These are phyloP conservation scores for Adiantum capillusveneris DNA, from an alignment of 75 land plant species.

Conservation along the genomic window DNA sequence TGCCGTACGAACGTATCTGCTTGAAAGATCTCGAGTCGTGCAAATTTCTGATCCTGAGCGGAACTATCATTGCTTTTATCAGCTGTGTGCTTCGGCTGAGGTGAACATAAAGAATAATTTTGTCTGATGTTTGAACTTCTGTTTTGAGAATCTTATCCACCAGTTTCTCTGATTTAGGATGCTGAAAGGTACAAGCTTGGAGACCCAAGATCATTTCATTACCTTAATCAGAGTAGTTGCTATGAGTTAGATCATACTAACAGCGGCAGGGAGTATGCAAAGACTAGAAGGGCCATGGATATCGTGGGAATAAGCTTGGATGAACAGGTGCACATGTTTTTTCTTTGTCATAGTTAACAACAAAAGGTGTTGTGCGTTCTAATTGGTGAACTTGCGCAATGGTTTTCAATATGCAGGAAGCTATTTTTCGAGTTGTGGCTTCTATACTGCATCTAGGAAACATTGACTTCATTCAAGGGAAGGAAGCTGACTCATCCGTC, in stretches of 20 bases:
- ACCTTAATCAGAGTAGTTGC: slow-evolving; percentile 82
- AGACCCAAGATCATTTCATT: slow-evolving; percentile 71
- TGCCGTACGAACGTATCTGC: slow-evolving; percentile 82
- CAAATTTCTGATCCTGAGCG: slow-evolving; percentile 91
- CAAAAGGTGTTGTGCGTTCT: too few species aligned
- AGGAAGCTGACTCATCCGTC: slow-evolving; percentile 65
- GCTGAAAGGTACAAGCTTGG: slow-evolving; percentile 60
- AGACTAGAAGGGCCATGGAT: slow-evolving; percentile 89
- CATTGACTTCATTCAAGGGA: slow-evolving; percentile 66
- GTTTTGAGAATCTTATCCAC: neutral
- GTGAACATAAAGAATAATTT: slow-evolving; percentile 9
- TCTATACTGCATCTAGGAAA: slow-evolving; percentile 83
- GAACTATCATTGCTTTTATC: slow-evolving; percentile 92
- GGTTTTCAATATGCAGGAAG: slow-evolving; percentile 43
- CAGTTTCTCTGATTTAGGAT: slow-evolving; percentile 36
- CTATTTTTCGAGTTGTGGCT: slow-evolving; percentile 84
- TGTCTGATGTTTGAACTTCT: neutral
- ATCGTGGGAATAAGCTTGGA: slow-evolving; percentile 78
- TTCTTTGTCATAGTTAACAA: neutral
- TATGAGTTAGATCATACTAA: slow-evolving; percentile 60
- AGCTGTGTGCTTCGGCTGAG: slow-evolving; percentile 85
- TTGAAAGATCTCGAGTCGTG: slow-evolving; percentile 93
- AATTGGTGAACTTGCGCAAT: neutral
- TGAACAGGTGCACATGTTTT: slow-evolving; percentile 51
- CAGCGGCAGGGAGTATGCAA: slow-evolving; percentile 68